Evolutionary conservation across 2,329 filamentous ascomycete species (phyloP).

Genomic region (Ramularia endophylla): DNA sequence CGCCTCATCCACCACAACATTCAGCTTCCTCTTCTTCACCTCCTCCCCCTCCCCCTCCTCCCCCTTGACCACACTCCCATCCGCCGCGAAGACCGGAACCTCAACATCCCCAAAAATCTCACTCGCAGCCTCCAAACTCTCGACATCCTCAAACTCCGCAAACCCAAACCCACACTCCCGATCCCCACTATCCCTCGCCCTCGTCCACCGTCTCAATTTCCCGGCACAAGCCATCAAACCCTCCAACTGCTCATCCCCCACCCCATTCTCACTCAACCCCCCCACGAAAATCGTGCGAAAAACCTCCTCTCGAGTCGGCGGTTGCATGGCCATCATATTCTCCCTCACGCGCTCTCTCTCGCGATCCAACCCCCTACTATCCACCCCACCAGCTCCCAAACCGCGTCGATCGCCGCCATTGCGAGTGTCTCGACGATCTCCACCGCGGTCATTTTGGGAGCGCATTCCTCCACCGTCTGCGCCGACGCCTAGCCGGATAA

Average conservation of each 20-base stretch:
- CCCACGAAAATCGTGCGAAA: conserved; percentile 85
- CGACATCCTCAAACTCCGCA: conserved; percentile 87
- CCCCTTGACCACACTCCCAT: conserved; percentile 36
- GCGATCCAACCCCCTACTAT: conserved; percentile 57
- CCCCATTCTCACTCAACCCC: conserved; percentile 71
- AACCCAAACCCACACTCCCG: conserved; percentile 89
- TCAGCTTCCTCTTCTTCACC: conserved; percentile 25
- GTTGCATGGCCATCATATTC: conserved; percentile 50
- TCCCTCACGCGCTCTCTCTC: conserved; percentile 27
- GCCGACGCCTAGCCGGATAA: conserved; percentile 84
- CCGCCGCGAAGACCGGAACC: conserved; percentile 61
- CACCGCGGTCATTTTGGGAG: too few relatives aligned
- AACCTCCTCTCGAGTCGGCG: conserved; percentile 84
- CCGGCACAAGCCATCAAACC: conserved; percentile 71
- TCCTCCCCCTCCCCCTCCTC: conserved; percentile 39
- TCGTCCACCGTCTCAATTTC: conserved; percentile 73
- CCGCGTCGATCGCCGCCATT: conserved; percentile 39
- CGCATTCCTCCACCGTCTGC: too few relatives aligned
- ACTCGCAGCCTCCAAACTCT: conserved; percentile 77
- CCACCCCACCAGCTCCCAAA: conserved; percentile 42
- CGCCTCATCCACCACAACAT: conserved; percentile 69
- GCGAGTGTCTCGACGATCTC: conserved; percentile 3
- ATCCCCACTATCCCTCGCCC: conserved; percentile 68
- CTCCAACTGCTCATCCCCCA: conserved; percentile 73
- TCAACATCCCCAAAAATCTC: conserved; percentile 78